These are phyloP conservation scores for Gyromitra esculenta DNA, from an alignment of 2,329 filamentous ascomycete genomes.

Conservation along the genomic window DNA sequence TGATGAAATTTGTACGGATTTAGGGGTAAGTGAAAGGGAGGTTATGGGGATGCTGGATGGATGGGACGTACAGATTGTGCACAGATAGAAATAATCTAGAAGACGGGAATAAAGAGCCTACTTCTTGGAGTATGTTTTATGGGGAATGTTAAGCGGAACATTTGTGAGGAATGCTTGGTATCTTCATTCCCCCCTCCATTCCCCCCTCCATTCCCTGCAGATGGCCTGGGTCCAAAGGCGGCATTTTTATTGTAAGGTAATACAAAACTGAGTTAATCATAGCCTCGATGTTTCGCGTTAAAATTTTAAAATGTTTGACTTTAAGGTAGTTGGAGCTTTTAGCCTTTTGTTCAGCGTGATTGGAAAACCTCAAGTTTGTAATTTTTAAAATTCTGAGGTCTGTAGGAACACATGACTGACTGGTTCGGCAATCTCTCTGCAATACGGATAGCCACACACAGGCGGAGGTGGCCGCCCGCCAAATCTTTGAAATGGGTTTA, in stretches of 20 bases:
- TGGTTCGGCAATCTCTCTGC: neutral
- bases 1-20: constrained; percentile 83
- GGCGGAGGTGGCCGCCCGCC: constrained; percentile 16
- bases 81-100: constrained; percentile 57
- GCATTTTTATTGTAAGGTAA: neutral
- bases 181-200: neutral
- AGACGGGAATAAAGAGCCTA: neutral
- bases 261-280: neutral
- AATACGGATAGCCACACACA: neutral
- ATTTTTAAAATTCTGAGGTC: neutral
- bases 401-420: neutral
- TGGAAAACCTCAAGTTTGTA: too few species aligned
- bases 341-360: too few species aligned
- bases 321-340: too few species aligned
- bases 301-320: neutral
- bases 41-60: constrained; percentile 74
- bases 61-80: constrained; percentile 60
- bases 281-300: neutral
- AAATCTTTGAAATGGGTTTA: constrained; percentile 3
- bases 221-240: neutral
- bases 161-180: constrained; percentile 17
- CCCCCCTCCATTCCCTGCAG: neutral
- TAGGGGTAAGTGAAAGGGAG: constrained; percentile 74
- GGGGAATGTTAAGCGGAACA: constrained; percentile 10
- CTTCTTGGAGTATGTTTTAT: neutral